Evolutionary conservation across 2,329 filamentous ascomycete species (phyloP), one percentile per base, ranked within the genome.

Genomic region (Coniochaeta ligniaria): DNA sequence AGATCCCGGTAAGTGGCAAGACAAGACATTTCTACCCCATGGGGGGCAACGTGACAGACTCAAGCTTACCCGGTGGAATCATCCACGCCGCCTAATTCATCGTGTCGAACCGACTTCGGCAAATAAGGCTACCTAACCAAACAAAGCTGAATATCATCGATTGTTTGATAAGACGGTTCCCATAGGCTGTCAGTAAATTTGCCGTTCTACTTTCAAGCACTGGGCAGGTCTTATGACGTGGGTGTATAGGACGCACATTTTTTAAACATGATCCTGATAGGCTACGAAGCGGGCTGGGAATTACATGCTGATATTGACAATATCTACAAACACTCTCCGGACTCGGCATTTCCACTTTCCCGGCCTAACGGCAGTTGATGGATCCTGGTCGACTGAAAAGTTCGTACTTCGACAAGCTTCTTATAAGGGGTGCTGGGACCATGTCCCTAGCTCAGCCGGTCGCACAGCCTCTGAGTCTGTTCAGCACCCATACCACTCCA

Each of bases 271-370:
- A 22, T 17, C 3, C 11, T 26, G 35, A 56, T 56, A 56, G 31
- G 35, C 31, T 31, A 14, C 31, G 24, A 22, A 38, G 22, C 20
- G 9, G 31, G 17, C 12, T 56, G 31, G 5, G 54, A 56, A 38
- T n/a, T 56, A 17, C 31, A 56, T 14, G n/a, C 38, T 26, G 28
- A 56, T 56, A 56, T 56, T 56, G 54, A 56, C 31, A 56, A 56
- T 36, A 20, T 56, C 22, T 12, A 4, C 7, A 22, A 14, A 36
- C 16, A 38, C 17, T 22, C 2, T 17, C 54, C 16, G 2, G 17
- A 56, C 31, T 56, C 54, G 54, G 54, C 54, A 56, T 22, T 26
- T 36, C 6, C 22, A 9, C 16, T 24, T 31, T 3, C 17, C 31
- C 47, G 26, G 47, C 24, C 12, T 28, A 38, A 56, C 54, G 54